phyloP scores from a whole-genome alignment of 306 rosid species.

The Inga laurina region DNA sequence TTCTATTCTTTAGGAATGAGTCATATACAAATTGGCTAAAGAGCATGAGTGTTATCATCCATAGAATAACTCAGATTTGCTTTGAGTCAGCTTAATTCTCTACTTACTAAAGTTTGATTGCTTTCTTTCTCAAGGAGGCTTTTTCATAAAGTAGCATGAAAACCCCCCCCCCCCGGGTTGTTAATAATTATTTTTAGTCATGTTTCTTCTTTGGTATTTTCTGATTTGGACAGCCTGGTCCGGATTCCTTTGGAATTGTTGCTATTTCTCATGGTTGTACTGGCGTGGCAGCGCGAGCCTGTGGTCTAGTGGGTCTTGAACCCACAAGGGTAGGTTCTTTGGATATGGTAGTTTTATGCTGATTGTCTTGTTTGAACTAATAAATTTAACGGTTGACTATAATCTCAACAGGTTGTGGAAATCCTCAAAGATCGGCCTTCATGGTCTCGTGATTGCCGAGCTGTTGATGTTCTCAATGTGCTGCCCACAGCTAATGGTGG shows the following conservation, averaged over 20 bases:
- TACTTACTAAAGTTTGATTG: not conserved
- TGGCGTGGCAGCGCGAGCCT: conserved; percentile 99
- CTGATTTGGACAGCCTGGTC: conserved; percentile 81
- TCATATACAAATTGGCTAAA: not conserved
- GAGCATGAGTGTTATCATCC: not conserved
- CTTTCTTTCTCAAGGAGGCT: not conserved
- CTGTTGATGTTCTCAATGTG: conserved; percentile 65
- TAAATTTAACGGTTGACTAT: not conserved
- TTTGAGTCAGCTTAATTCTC: not conserved
- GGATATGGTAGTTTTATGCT: not conserved
- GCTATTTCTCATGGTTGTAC: conserved; percentile 99
- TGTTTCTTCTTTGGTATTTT: conserved; percentile 1
- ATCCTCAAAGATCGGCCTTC: conserved; percentile 83
- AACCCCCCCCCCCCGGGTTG: not conserved
- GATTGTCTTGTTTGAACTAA: not conserved
- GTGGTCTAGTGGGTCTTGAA: conserved; percentile 99
- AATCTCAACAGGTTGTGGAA: conserved; percentile 63
- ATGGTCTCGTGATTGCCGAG: conserved; percentile 85
- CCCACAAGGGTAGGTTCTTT: conserved; percentile 87
- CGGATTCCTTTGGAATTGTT: conserved; percentile 99
- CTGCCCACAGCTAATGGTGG: conserved; percentile 84
- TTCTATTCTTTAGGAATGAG: not conserved
- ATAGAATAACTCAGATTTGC: not conserved
- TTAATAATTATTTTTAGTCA: not conserved
- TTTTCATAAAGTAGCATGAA: not conserved